Base-by-base conservation (phyloP, 1,139 yeast species). In the Pichia sp. region DNA sequence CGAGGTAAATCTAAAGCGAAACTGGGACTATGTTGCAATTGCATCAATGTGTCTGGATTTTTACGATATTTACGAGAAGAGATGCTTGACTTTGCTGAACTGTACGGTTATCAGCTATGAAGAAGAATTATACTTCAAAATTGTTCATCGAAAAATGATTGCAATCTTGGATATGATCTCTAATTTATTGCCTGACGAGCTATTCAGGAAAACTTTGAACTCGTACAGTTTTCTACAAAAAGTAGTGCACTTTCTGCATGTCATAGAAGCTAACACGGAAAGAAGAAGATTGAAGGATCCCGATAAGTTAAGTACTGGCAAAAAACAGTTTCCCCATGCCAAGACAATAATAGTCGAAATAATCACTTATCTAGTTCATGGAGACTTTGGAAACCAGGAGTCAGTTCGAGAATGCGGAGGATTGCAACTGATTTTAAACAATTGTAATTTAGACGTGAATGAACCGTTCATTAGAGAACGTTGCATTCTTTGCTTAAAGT, bases 381-480 rank as follows among this genome's bases (percentile, higher is more conserved):
- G 75, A 2, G 76, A 82, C 48, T 71, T 69, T 49, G 72, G 71
- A 3, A 76, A 80, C 2, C 97, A 91, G 64, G 93, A 91, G 55
- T 65, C 70, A 46, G 74, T 87, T 25, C 74, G 97, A 45, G 77
- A 77, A 39, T 62, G 74, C 1, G 88, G 85, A 49, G 96, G 91
- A 0, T 67, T 93, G 9, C 86, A 82, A 51, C 68, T 88, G 21
- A 75, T 91, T 0, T 71, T 93, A 25, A 87, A 95, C 2, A 87
- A 84, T 60, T 90, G 97, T 69, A 79, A 85, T 41, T 83, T 93
- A 46, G 99, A 93, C 66, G 85, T 83, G 48, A 82, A 86, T 63
- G 95, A 93, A 62, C 98, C 98, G 0, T 90, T 76, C 63, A 85
- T 93, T 55, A 86, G 88, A 57, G 99, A 93, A 64, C 73, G 95